Evolutionary conservation across 305 asterid species (phyloP).

Genomic region (Plantago coronopus): DNA sequence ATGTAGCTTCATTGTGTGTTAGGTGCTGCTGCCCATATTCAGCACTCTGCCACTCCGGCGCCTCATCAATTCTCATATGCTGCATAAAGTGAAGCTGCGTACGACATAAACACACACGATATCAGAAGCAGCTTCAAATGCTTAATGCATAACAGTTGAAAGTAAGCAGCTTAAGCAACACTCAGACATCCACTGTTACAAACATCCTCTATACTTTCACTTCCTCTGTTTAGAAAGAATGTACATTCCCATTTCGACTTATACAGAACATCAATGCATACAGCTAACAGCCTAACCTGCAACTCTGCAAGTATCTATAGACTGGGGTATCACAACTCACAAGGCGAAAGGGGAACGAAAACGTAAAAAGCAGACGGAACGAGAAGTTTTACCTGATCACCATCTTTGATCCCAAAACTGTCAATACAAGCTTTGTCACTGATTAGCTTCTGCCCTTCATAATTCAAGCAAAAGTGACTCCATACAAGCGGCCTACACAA

Average conservation of each 20-base stretch:
- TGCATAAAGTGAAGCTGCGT: conserved; percentile 16
- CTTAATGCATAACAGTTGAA: neutral
- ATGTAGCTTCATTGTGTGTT: neutral
- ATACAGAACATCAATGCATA: neutral
- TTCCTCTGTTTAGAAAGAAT: too few relatives aligned
- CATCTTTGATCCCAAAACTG: conserved; percentile 58
- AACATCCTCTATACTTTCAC: neutral
- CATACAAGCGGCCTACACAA: conserved; percentile 58
- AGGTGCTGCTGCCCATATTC: neutral
- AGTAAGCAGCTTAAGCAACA: neutral
- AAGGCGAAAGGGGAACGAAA: too few relatives aligned
- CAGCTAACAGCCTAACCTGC: too few relatives aligned
- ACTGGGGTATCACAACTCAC: too few relatives aligned
- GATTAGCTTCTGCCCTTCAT: conserved; percentile 42
- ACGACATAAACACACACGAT: neutral
- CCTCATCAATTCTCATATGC: conserved; percentile 7
- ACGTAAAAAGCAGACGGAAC: neutral
- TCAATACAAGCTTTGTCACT: conserved; percentile 42
- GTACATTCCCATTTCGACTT: neutral
- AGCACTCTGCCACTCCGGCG: neutral
- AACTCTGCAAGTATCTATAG: too few relatives aligned
- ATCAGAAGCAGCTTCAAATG: neutral
- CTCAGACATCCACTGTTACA: neutral
- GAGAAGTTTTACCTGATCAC: conserved; percentile 46
- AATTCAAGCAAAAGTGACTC: conserved; percentile 67